These are phyloP conservation scores for Peronospora tabacina DNA, from an alignment of 352 stramenopile species.

Conservation along the genomic window DNA sequence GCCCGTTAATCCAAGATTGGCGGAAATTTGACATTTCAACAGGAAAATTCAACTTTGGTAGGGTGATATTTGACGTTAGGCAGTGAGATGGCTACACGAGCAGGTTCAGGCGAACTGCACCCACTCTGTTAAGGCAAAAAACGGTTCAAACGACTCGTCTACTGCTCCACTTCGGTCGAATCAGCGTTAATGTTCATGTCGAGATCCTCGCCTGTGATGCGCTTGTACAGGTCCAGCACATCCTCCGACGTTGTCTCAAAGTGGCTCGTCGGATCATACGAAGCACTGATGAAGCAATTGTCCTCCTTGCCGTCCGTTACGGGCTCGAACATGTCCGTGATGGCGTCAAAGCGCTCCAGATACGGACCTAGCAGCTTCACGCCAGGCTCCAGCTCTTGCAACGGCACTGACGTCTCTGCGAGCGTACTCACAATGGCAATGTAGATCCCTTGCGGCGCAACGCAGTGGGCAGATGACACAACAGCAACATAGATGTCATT, in stretches of 20 bases:
- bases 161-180: conserved; percentile 91
- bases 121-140: background rate
- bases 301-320: conserved; percentile 85
- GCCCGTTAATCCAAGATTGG: conserved; percentile 9
- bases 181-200: conserved; percentile 98
- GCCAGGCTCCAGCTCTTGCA: conserved; percentile 92
- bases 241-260: conserved; percentile 97
- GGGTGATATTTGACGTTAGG: conserved; percentile 1
- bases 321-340: conserved; percentile 93
- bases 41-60: conserved; percentile 13
- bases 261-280: conserved; percentile 90
- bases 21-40: conserved; percentile 6
- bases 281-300: conserved; percentile 97
- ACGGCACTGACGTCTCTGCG: conserved; percentile 93
- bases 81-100: conserved; percentile 10
- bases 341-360: conserved; percentile 94
- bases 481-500: conserved; percentile 99
- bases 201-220: conserved; percentile 95
- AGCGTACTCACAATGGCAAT: conserved; percentile 98
- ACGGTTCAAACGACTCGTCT: conserved; percentile 13
- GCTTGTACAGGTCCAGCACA: conserved; percentile 95
- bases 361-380: conserved; percentile 95
- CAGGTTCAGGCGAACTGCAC: conserved; percentile 6
- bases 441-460: conserved; percentile 95
- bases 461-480: conserved; percentile 91